These are phyloP conservation scores for Dactylella cylindrospora DNA, from an alignment of 2,329 filamentous ascomycete species.

Conservation along the genomic window DNA sequence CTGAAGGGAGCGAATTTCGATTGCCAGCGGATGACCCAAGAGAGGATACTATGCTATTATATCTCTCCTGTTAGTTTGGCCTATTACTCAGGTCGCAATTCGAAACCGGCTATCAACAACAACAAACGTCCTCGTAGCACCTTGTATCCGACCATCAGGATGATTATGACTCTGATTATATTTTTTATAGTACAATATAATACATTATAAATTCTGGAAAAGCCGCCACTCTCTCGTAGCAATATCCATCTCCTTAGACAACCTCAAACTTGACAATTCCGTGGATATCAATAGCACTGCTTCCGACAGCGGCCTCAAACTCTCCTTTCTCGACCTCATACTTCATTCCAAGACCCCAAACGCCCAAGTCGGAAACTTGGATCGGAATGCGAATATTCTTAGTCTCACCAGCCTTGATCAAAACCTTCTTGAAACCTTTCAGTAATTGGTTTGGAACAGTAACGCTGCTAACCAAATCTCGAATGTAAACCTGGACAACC, in stretches of 20 bases:
- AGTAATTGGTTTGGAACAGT: constrained; percentile 66
- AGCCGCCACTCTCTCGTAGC: not conserved
- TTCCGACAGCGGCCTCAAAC: constrained; percentile 64
- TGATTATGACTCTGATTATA: too few relatives aligned
- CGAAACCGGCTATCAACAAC: too few relatives aligned
- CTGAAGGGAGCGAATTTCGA: too few relatives aligned
- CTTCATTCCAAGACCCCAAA: constrained; percentile 64
- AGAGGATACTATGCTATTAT: too few relatives aligned
- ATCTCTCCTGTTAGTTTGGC: too few relatives aligned
- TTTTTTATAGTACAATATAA: constrained; percentile 35
- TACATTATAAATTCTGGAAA: constrained; percentile 31
- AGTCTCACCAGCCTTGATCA: constrained; percentile 63
- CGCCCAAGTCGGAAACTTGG: constrained; percentile 57
- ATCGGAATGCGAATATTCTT: constrained; percentile 59
- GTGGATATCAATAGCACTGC: constrained; percentile 50
- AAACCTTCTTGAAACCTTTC: constrained; percentile 68
- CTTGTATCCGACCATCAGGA: too few relatives aligned
- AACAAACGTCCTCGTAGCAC: too few relatives aligned
- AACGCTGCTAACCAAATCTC: constrained; percentile 64
- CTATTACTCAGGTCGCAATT: too few relatives aligned
- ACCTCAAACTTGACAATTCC: constrained; percentile 32
- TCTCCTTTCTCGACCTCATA: constrained; percentile 74
- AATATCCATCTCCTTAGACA: constrained; percentile 1
- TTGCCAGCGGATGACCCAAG: too few relatives aligned
- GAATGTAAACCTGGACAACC: constrained; percentile 69